A percentile compares a stretch with the other conserved stretches of the same genome.
These are phyloP conservation scores for Hypholoma sublateritium DNA, from an alignment of 768 basidiomycete species.

Conservation along the genomic window DNA sequence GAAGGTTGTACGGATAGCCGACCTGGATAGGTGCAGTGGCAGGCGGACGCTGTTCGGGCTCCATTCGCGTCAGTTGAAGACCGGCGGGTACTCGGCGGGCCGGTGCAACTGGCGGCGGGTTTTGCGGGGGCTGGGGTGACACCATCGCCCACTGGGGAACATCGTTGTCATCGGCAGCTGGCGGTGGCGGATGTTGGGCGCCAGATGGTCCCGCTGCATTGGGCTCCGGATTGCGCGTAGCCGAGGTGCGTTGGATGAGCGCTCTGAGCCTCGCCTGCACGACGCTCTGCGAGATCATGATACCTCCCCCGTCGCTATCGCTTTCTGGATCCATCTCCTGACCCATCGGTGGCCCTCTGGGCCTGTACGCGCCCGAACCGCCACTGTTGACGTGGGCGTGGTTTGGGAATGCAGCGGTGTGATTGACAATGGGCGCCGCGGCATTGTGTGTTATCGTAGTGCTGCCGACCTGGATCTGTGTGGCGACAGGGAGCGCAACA, in stretches of 20 bases:
- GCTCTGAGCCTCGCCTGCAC: conserved; percentile 68
- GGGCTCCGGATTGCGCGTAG: conserved; percentile 1
- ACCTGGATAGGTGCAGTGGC: conserved; percentile 50
- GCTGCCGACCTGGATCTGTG: conserved; percentile 32
- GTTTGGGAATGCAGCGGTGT: conserved; percentile 1
- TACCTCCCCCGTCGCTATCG: conserved; percentile 43
- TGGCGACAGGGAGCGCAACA: conserved; percentile 59
- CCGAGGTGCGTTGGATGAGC: conserved; percentile 43
- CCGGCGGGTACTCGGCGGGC: conserved; percentile 11
- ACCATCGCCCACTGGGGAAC: conserved; percentile 26
- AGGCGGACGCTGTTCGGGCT: background rate
- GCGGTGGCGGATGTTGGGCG: background rate
- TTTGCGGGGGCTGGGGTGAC: conserved; percentile 9
- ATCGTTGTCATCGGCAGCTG: conserved; percentile 15
- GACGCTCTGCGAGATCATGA: conserved; percentile 57
- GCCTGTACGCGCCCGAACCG: conserved; percentile 47
- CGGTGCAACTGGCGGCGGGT: background rate
- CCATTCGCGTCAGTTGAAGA: conserved; percentile 6
- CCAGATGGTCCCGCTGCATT: background rate
- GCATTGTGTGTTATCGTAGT: background rate
- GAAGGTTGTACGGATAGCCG: conserved; percentile 72
- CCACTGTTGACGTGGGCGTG: background rate
- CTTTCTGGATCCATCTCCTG: conserved; percentile 71
- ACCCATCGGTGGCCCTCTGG: conserved; percentile 63
- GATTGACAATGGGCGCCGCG: conserved; percentile 4